Evolutionary conservation across 371 early-diverging fungal species (phyloP).

Genomic region (Mucor lusitanicus): DNA sequence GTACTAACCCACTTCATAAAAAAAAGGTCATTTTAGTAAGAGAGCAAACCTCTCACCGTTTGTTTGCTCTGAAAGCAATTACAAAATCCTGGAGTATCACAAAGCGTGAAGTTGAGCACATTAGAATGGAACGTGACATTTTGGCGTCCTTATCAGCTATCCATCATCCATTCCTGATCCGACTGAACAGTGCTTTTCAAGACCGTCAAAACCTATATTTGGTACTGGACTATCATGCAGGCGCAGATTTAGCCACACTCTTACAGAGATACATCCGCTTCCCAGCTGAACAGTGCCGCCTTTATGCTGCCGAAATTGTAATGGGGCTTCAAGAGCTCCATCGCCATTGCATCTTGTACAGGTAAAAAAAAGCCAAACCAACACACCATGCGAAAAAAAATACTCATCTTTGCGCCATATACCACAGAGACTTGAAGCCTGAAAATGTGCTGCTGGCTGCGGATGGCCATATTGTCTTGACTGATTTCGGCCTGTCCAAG

Average conservation of each 20-base stretch:
- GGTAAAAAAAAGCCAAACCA: conserved; percentile 35
- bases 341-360: conserved; percentile 72
- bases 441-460: conserved; percentile 68
- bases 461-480: conserved; percentile 74
- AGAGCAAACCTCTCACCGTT: conserved; percentile 64
- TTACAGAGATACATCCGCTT: conserved; percentile 33
- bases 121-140: conserved; percentile 45
- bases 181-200: conserved; percentile 91
- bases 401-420: neutral
- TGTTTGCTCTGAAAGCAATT: conserved; percentile 94
- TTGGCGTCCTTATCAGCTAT: conserved; percentile 44
- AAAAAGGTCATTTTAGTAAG: conserved; percentile 76
- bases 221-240: conserved; percentile 86
- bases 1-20: neutral
- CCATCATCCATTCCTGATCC: conserved; percentile 93
- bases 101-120: conserved; percentile 83
- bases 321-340: conserved; percentile 81
- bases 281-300: conserved; percentile 47
- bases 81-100: conserved; percentile 91
- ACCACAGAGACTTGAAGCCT: conserved; percentile 62
- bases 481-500: conserved; percentile 77
- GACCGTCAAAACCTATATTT: conserved; percentile 88
- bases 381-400: neutral
- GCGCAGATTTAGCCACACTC: conserved; percentile 74
- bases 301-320: conserved; percentile 81